Evolutionary conservation across 176 grass and related monocot species (phyloP).

Genomic region (Elaeis guineensis): DNA sequence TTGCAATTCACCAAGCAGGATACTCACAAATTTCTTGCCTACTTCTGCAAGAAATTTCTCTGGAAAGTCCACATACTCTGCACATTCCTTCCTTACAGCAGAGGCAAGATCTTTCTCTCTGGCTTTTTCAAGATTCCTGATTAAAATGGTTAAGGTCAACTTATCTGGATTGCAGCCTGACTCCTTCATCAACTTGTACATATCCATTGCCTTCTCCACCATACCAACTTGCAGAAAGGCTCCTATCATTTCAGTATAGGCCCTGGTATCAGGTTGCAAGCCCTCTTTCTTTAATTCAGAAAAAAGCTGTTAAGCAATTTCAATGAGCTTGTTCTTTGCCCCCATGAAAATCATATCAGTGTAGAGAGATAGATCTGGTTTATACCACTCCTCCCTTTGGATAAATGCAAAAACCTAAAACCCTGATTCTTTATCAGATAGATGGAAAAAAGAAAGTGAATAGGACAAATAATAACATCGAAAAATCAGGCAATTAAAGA

Average conservation of each 20-base stretch:
- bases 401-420: conserved; percentile 29
- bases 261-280: conserved; percentile 17
- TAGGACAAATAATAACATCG: neutral
- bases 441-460: neutral
- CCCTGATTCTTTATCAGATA: conserved; percentile 6
- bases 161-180: conserved; percentile 15
- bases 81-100: conserved; percentile 19
- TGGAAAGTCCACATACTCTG: conserved; percentile 13
- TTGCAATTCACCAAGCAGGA: neutral
- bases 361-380: conserved; percentile 19
- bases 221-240: conserved; percentile 20
- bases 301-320: conserved; percentile 12
- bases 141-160: conserved; percentile 27
- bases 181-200: conserved; percentile 22
- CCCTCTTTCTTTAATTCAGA: conserved; percentile 14
- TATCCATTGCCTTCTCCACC: conserved; percentile 26
- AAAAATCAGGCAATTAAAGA: too few species aligned
- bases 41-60: conserved; percentile 27
- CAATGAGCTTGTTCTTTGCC: conserved; percentile 25
- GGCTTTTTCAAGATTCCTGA: conserved; percentile 22
- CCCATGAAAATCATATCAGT: conserved; percentile 20
- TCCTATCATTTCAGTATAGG: conserved; percentile 28
- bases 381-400: conserved; percentile 23
- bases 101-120: conserved; percentile 9
- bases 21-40: conserved; percentile 25